Conservation (phyloP, 768 basidiomycete genomes). For the Panellus pusillus region DNA sequence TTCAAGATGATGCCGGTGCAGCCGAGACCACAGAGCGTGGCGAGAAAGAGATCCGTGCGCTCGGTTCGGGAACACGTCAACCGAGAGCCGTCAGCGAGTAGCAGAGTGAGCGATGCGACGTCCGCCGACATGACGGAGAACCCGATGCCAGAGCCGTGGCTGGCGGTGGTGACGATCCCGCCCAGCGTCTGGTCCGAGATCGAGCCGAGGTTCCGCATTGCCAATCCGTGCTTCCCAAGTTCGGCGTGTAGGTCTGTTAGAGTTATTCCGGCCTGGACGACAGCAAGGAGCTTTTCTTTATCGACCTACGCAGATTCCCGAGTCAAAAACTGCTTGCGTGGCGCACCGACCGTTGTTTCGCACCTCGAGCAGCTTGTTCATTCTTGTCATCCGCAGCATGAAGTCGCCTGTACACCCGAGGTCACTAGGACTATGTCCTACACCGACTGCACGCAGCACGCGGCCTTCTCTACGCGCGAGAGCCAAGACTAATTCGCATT, state of each 20-base stretch:
- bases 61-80: slow-evolving; percentile 67
- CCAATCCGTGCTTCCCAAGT: slow-evolving; percentile 67
- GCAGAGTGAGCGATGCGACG: slow-evolving; percentile 70
- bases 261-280: slow-evolving; percentile 78
- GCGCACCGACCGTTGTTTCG: slow-evolving; percentile 28
- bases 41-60: slow-evolving; percentile 77
- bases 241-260: slow-evolving; percentile 71
- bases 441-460: slow-evolving; percentile 78
- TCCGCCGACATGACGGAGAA: slow-evolving; percentile 82
- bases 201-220: slow-evolving; percentile 91
- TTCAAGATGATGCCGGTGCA: slow-evolving; percentile 84
- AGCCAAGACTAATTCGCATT: slow-evolving; percentile 78
- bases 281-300: slow-evolving; percentile 62
- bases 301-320: slow-evolving; percentile 54
- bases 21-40: slow-evolving; percentile 89
- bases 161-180: slow-evolving; percentile 91
- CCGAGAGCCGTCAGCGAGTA: slow-evolving; percentile 76
- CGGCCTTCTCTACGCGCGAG: slow-evolving; percentile 73
- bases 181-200: slow-evolving; percentile 96
- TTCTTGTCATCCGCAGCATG: slow-evolving; percentile 78
- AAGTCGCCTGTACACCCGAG: slow-evolving; percentile 87
- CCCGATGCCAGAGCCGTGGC: slow-evolving; percentile 86
- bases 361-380: slow-evolving; percentile 79
- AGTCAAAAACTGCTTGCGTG: neutral
- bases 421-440: slow-evolving; percentile 94